phyloP scores from a whole-genome alignment of 2,329 filamentous ascomycete genomes.

The Fusarium miscanthi region DNA sequence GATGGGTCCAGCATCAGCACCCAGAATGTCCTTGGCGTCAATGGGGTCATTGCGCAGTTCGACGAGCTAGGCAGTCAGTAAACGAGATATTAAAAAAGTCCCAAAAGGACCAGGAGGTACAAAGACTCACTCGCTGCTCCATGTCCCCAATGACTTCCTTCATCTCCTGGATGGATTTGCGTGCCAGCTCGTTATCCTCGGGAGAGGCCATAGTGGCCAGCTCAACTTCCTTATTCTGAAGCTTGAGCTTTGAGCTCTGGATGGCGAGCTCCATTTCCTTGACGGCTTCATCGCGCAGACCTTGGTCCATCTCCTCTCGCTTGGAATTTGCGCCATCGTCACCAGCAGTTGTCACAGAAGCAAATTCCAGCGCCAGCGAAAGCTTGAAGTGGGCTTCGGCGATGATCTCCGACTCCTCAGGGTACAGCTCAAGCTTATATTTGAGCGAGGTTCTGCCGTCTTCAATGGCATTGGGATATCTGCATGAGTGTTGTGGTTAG shows the following conservation, averaged over 20 bases:
- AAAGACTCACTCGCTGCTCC: constrained; percentile 72
- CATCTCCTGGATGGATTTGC: constrained; percentile 74
- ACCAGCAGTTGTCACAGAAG: constrained; percentile 75
- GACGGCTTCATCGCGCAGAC: constrained; percentile 76
- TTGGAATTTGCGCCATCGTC: constrained; percentile 58
- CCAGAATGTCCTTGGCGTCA: constrained; percentile 54
- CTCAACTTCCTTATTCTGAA: constrained; percentile 75
- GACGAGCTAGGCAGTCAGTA: constrained; percentile 61
- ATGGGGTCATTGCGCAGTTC: constrained; percentile 73
- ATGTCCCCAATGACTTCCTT: constrained; percentile 84
- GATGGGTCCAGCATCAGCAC: constrained; percentile 57
- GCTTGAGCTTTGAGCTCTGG: constrained; percentile 75
- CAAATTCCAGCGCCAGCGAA: constrained; percentile 93
- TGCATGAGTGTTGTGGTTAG: constrained; percentile 45
- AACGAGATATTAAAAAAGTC: not conserved
- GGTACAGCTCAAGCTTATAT: constrained; percentile 82
- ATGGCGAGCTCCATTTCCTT: constrained; percentile 80
- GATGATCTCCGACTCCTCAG: constrained; percentile 83
- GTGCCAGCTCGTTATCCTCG: constrained; percentile 73
- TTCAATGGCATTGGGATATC: constrained; percentile 85
- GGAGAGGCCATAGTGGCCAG: constrained; percentile 71
- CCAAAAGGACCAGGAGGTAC: not conserved
- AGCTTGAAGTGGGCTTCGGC: constrained; percentile 98
- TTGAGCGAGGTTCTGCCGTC: constrained; percentile 83
- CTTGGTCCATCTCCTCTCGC: constrained; percentile 71